phyloP scores from a whole-genome alignment of 192 early-diverging fungal genomes.

The Podila clonocystis region DNA sequence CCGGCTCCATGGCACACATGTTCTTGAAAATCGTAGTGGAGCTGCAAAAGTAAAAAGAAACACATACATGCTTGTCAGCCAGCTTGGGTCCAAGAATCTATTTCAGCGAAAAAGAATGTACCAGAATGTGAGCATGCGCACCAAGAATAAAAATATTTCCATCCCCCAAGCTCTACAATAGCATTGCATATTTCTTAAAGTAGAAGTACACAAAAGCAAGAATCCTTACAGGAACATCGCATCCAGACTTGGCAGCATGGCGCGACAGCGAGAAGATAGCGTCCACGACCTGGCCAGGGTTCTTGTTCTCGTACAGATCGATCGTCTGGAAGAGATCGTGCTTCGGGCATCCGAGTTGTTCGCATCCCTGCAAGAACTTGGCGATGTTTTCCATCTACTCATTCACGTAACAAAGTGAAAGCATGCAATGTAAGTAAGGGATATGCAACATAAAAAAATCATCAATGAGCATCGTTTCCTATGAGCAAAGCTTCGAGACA shows the following conservation, averaged over 20 bases:
- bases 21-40: background rate
- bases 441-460: background rate
- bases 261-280: slow-evolving; percentile 78
- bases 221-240: slow-evolving; percentile 47
- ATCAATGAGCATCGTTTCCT: no score
- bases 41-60: slow-evolving; percentile 7
- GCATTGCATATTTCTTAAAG: background rate
- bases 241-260: slow-evolving; percentile 70
- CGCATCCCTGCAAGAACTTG: slow-evolving; percentile 68
- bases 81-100: slow-evolving; percentile 78
- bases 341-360: slow-evolving; percentile 73
- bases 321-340: slow-evolving; percentile 85
- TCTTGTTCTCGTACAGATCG: slow-evolving; percentile 83
- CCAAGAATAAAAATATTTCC: background rate
- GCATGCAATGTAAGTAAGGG: background rate
- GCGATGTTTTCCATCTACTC: slow-evolving; percentile 88
- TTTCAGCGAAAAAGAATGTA: background rate
- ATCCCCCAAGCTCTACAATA: background rate
- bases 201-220: background rate
- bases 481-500: background rate
- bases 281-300: slow-evolving; percentile 75
- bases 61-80: slow-evolving; percentile 64
- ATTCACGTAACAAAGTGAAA: background rate
- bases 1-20: background rate
- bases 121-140: slow-evolving; percentile 6